These are phyloP conservation scores for Paramecium pentaurelia DNA, from an alignment of 73 alveolate species.

Conservation along the genomic window DNA sequence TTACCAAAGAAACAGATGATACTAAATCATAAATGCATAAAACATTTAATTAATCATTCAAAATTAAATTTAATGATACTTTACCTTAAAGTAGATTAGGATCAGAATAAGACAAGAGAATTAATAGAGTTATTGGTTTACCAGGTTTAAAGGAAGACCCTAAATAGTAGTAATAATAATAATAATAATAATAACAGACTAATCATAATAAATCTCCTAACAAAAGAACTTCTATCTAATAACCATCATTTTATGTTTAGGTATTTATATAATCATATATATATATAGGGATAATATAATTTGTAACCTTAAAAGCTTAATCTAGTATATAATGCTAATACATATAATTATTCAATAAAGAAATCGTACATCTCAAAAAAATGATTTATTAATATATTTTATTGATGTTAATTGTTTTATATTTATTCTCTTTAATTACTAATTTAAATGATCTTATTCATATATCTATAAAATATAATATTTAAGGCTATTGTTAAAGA, in stretches of 20 bases:
- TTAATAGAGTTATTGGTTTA: not conserved
- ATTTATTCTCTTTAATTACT: not conserved
- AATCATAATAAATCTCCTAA: not conserved
- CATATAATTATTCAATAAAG: conserved; percentile 23
- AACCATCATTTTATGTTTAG: not conserved
- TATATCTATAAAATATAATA: not conserved
- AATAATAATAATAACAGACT: not conserved
- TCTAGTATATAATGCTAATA: conserved; percentile 33
- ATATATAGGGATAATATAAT: conserved; percentile 4
- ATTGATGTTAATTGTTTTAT: not conserved
- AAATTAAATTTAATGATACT: not conserved
- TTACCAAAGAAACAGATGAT: not conserved
- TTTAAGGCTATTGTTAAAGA: not conserved
- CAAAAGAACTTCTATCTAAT: not conserved
- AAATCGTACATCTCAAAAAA: not conserved
- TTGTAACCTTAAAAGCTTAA: conserved; percentile 1
- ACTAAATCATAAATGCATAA: conserved; percentile 7
- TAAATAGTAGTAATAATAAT: not conserved
- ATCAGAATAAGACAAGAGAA: conserved; percentile 41
- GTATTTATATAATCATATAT: not conserved
- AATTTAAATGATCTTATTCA: not conserved
- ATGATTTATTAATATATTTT: not conserved
- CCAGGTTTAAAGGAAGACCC: not conserved
- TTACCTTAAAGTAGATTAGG: conserved; percentile 43
- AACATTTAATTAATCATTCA: conserved; percentile 32